Percentiles rank a stretch among this genome's conserved stretches.
Evolutionary conservation across 2,329 filamentous ascomycete genomes (phyloP).

Genomic region (Ascochyta lentis): DNA sequence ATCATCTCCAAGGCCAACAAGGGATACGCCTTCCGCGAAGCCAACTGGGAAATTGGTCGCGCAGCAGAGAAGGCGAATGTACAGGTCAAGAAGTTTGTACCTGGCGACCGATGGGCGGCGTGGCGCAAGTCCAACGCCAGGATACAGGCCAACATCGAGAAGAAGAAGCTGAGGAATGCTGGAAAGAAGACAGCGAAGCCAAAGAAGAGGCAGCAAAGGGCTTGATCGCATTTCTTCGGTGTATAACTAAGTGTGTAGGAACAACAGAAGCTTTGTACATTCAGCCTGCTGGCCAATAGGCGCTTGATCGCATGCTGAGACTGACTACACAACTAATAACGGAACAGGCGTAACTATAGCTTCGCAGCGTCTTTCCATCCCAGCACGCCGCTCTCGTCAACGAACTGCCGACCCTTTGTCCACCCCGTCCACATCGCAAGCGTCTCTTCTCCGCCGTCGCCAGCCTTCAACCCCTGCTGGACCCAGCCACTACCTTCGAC

Average conservation of each 20-base stretch:
- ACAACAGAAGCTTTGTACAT: conserved; percentile 21
- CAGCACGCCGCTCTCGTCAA: conserved; percentile 52
- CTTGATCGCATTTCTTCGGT: conserved; percentile 12
- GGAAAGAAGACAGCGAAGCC: conserved; percentile 42
- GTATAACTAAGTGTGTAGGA: conserved; percentile 35
- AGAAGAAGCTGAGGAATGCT: conserved; percentile 61
- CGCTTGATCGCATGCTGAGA: not conserved
- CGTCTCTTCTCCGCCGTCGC: conserved; percentile 74
- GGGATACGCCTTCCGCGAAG: conserved; percentile 69
- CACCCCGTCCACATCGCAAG: conserved; percentile 79
- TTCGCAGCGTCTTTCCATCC: conserved; percentile 55
- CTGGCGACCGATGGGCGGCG: conserved; percentile 67
- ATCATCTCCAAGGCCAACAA: conserved; percentile 47
- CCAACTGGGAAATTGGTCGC: conserved; percentile 72
- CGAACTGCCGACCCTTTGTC: conserved; percentile 73
- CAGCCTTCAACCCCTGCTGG: conserved; percentile 65
- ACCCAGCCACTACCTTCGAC: conserved; percentile 72
- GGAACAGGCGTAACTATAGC: conserved; percentile 22
- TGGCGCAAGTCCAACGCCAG: conserved; percentile 67
- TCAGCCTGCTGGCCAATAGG: conserved; percentile 8
- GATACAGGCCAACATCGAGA: conserved; percentile 60
- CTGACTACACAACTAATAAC: not conserved
- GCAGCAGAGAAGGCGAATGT: conserved; percentile 66
- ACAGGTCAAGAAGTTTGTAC: conserved; percentile 62
- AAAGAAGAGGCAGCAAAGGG: conserved; percentile 36